Base-by-base conservation (phyloP, 352 stramenopile genomes). In the Thraustotheca clavata region DNA sequence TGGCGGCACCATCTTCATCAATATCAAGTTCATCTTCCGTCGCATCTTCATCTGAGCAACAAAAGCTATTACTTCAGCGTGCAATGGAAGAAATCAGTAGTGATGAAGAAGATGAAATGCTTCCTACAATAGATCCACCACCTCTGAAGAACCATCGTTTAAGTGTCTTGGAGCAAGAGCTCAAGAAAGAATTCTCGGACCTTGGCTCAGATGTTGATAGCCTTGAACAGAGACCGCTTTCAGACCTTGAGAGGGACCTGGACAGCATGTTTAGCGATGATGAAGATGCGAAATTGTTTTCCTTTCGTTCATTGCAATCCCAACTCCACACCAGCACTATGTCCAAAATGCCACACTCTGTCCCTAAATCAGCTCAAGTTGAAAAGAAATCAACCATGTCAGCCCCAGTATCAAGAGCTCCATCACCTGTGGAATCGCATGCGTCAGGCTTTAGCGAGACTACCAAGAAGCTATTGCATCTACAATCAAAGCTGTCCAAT, bases 401-500 rank as follows among this genome's bases (percentile, higher is more conserved):
- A 18, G n/a, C 43, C 24, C 43, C 35, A 26, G 36, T 22, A 22
- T 24, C 33, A 14, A 38, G 20, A 6, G 24, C 35, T 8, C 24
- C 14, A 41, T 61, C 32, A 11, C 12, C 32, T 12, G 14, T 26
- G 11, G 29, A 14, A 22, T 39, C 52, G 12, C 52, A 20, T 16
- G 24, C 52, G 8, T 7, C 52, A 18, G 35, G 11, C 52, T 5
- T 14, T 12, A 59, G 14, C 1, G 49, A 59, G 9, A 59, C 49
- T 2, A 59, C 49, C 14, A 39, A n/a, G 27, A 61, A 61, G 22
- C 35, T 61, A 4, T n/a, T 18, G 3, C 24, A 61, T 4, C 29
- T 75, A 29, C 60, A 69, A 33, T 72, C 69, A 20, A 69, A 75
- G 50, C 46, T 68, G 22, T 48, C 65, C 14, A 20, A 69, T 0